A percentile compares a stretch with the other conserved stretches of the same genome.
These are phyloP conservation scores for Scutellaria baicalensis DNA, from an alignment of 257 asterid species.

Conservation along the genomic window DNA sequence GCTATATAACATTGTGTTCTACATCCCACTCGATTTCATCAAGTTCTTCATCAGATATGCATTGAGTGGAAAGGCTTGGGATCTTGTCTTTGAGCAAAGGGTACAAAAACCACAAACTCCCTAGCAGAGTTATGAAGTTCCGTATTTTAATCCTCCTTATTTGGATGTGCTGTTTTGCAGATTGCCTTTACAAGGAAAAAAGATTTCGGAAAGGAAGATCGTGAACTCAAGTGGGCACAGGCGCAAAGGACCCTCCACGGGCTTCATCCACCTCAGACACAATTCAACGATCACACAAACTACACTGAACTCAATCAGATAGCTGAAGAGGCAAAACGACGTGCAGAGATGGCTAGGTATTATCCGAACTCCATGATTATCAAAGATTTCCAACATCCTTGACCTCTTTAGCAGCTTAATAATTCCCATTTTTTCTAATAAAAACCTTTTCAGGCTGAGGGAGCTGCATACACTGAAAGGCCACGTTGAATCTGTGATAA, in stretches of 20 bases:
- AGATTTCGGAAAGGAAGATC: slow-evolving; percentile 66
- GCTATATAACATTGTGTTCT: slow-evolving; percentile 38
- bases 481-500: slow-evolving; percentile 53
- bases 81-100: slow-evolving; percentile 57
- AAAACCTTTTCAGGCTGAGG: slow-evolving; percentile 32
- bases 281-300: slow-evolving; percentile 24
- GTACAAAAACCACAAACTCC: slow-evolving; percentile 9
- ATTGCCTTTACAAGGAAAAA: slow-evolving; percentile 61
- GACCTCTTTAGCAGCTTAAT: background rate
- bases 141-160: background rate
- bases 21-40: slow-evolving; percentile 46
- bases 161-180: slow-evolving; percentile 15
- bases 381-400: too few species aligned
- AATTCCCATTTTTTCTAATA: background rate
- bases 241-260: slow-evolving; percentile 68
- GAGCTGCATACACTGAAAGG: slow-evolving; percentile 59
- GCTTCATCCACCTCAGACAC: slow-evolving; percentile 47
- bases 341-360: slow-evolving; percentile 74
- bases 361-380: background rate
- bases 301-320: slow-evolving; percentile 50
- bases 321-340: slow-evolving; percentile 58
- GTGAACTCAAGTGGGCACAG: slow-evolving; percentile 62
- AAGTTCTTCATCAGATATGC: slow-evolving; percentile 49
- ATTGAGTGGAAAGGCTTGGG: slow-evolving; percentile 59
- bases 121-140: background rate